Evolutionary conservation across 164 flowering plant genomes (phyloP), one percentile per base, ranked within the genome.

Genomic region (Magnolia officinalis): DNA sequence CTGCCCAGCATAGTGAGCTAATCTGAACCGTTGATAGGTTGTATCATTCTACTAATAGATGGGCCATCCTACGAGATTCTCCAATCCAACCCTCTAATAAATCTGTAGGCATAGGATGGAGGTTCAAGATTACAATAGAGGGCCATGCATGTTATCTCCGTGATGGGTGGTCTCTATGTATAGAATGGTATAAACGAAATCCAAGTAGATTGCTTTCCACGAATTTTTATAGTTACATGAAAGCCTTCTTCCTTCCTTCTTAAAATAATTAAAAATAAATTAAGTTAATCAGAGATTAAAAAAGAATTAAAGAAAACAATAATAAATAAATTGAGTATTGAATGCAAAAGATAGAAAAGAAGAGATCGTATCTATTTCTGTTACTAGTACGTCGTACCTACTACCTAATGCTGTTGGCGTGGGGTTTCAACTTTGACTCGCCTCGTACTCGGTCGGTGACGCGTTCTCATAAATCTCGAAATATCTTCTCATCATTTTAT

Each of bases 341-440:
- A 78, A 74, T 72, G 69, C 37, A 70, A 72, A 64, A 72, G 82
- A 83, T 76, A 72, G 50, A 45, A 8, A 14, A 2, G 50, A 72
- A 80, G 61, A 45, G 83, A 85, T 85, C 86, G 88, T 84, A 87
- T 85, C 86, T 23, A 72, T 75, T 81, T 81, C 86, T 77, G 88
- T 83, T 85, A 78, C 85, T 83, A 82, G 87, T 86, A 85, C 88
- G 81, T 80, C 81, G 85, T 86, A 85, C 89, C 87, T 76, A 76
- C 86, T 77, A 77, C 85, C 84, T 75, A 77, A 77, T 82, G 73
- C 77, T 26, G 64, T 26, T 45, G 23, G 74, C 66, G 52, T 63
- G 26, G 37, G 8, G 7, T 75, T 58, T 68, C 21, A 29, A 63
- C 23, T 76, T 77, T 73, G 77, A 74, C 72, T 50, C 31, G 2